Evolutionary conservation across 371 early-diverging fungal species (phyloP), one percentile per base, ranked within the genome.

Genomic region (Mortierella sp.): DNA sequence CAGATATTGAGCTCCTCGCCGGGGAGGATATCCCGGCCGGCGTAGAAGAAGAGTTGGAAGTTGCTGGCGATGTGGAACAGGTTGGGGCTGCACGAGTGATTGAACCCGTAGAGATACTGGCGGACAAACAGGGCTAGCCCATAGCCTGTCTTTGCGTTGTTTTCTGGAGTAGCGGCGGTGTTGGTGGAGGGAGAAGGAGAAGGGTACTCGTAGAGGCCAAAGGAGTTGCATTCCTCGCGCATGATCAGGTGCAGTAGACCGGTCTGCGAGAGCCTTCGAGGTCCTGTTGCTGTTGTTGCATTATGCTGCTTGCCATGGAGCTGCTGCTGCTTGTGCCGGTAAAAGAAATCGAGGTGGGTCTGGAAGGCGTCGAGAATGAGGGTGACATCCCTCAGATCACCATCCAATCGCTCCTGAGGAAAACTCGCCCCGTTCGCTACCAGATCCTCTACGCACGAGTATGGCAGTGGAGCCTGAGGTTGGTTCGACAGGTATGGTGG

Each of bases 71-170:
- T 70, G 41, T 73, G 78, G 47, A 69, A 78, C 14, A 73, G 10
- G 24, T 78, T 78, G 14, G 78, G 78, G 7, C 65, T 55, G 31
- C 78, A 78, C 2, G 78, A 78, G 47, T 78, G 78, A 48, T 78
- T 78, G 65, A 73, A 65, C 1, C 37, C 34, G 31, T 52, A 16
- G 14, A 40, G 2, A 9, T 37, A 53, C 2, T 34, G 16, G 16
- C 48, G 66, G 4, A 70, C 19, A 22, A 61, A 73, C 0, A 73
- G 10, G 1, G 70, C 73, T 0, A 78, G 41, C 1, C 40, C 78
- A 19, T 78, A 78, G 4, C 69, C 53, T 19, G 1, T n/a, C 47
- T 66, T 78, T 9, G 53, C 10, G 53, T 70, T 70, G 22, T 40
- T 19, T 2, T 16, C 9, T 11, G 26, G 14, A 11, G 24, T 24